These are phyloP conservation scores for Xylariaceae sp. DNA, from an alignment of 2,329 filamentous ascomycete species.

Conservation along the genomic window DNA sequence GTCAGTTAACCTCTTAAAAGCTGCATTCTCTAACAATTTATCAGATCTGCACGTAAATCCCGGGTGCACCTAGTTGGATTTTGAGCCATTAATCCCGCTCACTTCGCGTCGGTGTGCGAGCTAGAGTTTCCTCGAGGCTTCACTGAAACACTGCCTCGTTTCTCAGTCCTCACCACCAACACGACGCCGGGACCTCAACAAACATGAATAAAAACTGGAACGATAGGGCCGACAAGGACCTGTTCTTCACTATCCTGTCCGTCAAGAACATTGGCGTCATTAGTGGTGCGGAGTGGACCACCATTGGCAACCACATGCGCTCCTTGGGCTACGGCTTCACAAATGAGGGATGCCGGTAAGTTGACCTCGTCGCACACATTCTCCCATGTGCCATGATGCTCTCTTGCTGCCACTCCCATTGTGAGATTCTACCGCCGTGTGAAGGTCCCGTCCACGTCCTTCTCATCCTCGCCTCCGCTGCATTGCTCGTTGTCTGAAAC, in stretches of 20 bases:
- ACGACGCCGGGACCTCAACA: constrained; percentile 31
- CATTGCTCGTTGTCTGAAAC: background rate
- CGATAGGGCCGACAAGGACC: constrained; percentile 59
- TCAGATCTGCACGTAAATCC: constrained; percentile 26
- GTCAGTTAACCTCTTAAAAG: constrained; percentile 32
- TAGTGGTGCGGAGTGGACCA: constrained; percentile 60
- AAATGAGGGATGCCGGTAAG: constrained; percentile 63
- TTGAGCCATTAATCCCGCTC: constrained; percentile 6
- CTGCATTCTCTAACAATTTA: constrained; percentile 28
- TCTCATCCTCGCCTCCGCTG: background rate
- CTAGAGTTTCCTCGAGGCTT: too few relatives aligned
- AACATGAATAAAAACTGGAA: constrained; percentile 61
- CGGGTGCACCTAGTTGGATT: background rate
- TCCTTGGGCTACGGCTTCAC: constrained; percentile 60
- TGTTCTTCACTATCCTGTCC: constrained; percentile 61
- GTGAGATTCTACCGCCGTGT: too few relatives aligned
- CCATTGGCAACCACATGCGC: constrained; percentile 61
- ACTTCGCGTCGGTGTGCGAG: background rate
- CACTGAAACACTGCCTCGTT: too few relatives aligned
- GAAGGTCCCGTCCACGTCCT: too few relatives aligned
- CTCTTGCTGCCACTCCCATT: too few relatives aligned
- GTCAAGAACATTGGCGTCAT: constrained; percentile 64
- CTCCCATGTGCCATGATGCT: background rate
- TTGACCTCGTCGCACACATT: constrained; percentile 21
- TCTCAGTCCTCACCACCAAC: too few relatives aligned